Percentiles rank a stretch among this genome's conserved stretches.
Evolutionary conservation across 1,139 yeast species (phyloP).

Genomic region (Kodamaea arcana): DNA sequence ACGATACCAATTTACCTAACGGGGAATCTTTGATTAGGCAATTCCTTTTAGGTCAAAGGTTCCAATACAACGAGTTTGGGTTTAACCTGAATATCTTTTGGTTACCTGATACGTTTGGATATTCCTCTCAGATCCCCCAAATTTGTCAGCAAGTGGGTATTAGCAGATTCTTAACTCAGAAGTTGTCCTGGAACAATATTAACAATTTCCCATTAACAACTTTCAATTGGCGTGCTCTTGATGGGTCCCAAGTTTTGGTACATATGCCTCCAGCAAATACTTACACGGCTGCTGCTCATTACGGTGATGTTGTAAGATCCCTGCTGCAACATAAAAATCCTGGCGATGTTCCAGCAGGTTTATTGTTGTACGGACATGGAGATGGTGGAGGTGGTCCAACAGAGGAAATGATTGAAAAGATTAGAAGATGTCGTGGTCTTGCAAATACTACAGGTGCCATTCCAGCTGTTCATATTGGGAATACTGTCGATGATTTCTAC

Average conservation of each 20-base stretch:
- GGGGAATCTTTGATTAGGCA: constrained; percentile 91
- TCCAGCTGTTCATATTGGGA: constrained; percentile 77
- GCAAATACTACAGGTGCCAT: constrained; percentile 75
- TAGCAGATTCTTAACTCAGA: constrained; percentile 84
- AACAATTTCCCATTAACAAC: constrained; percentile 85
- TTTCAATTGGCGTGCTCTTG: constrained; percentile 93
- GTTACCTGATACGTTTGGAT: constrained; percentile 98
- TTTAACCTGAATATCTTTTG: constrained; percentile 71
- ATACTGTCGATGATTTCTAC: constrained; percentile 75
- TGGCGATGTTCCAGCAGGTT: constrained; percentile 73
- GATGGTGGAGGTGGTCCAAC: constrained; percentile 99
- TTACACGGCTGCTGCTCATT: constrained; percentile 87
- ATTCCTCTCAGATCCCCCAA: constrained; percentile 92
- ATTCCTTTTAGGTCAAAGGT: constrained; percentile 85
- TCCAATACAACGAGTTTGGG: constrained; percentile 76
- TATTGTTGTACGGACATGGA: constrained; percentile 85
- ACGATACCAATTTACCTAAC: constrained; percentile 89
- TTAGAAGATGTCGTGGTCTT: constrained; percentile 86
- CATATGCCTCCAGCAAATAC: constrained; percentile 99
- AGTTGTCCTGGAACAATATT: constrained; percentile 93
- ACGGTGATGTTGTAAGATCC: constrained; percentile 86
- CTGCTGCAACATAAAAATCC: constrained; percentile 77
- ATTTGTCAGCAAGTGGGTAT: constrained; percentile 82
- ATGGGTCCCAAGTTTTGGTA: constrained; percentile 86
- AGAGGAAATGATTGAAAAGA: constrained; percentile 85